Percentiles rank a stretch among this genome's conserved stretches.
phyloP scores from a whole-genome alignment of 2,329 filamentous ascomycete genomes.

The Elsinoe perseae region DNA sequence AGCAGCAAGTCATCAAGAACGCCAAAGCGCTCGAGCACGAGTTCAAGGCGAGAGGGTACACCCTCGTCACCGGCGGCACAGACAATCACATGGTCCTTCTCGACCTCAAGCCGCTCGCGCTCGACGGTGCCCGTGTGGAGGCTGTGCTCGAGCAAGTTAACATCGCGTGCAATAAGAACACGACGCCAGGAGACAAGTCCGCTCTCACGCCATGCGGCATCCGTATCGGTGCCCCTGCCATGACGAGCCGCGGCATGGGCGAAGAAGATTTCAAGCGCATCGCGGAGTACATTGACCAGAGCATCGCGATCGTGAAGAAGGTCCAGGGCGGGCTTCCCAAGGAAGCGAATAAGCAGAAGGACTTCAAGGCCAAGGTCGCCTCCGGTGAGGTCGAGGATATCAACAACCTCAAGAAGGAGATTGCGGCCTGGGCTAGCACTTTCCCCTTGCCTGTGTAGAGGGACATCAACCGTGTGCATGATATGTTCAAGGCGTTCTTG shows the following conservation, averaged over 20 bases:
- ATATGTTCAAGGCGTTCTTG: not conserved
- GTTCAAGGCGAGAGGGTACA: conserved; percentile 73
- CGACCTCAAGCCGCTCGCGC: conserved; percentile 78
- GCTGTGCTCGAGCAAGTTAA: conserved; percentile 95
- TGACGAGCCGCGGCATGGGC: conserved; percentile 92
- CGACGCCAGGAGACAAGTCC: conserved; percentile 94
- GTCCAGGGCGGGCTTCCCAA: conserved; percentile 80
- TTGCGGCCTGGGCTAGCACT: conserved; percentile 72
- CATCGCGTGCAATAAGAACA: conserved; percentile 99
- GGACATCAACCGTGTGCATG: not conserved
- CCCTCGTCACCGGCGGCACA: conserved; percentile 85
- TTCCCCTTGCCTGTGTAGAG: conserved; percentile 84
- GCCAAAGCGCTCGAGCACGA: conserved; percentile 79
- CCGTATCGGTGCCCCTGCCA: conserved; percentile 92
- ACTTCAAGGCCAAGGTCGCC: conserved; percentile 92
- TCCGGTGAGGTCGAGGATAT: conserved; percentile 73
- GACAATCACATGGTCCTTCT: conserved; percentile 95
- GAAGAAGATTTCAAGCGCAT: conserved; percentile 88
- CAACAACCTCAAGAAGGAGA: conserved; percentile 78
- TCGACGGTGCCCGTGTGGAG: conserved; percentile 93
- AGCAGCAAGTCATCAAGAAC: conserved; percentile 82
- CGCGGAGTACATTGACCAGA: conserved; percentile 77
- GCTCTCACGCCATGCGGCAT: conserved; percentile 90
- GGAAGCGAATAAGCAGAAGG: conserved; percentile 98
- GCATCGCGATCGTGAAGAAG: conserved; percentile 84